A percentile compares a stretch with the other conserved stretches of the same genome.
Conservation (phyloP, 176 grass and related monocot species). For the Musa acuminata region DNA sequence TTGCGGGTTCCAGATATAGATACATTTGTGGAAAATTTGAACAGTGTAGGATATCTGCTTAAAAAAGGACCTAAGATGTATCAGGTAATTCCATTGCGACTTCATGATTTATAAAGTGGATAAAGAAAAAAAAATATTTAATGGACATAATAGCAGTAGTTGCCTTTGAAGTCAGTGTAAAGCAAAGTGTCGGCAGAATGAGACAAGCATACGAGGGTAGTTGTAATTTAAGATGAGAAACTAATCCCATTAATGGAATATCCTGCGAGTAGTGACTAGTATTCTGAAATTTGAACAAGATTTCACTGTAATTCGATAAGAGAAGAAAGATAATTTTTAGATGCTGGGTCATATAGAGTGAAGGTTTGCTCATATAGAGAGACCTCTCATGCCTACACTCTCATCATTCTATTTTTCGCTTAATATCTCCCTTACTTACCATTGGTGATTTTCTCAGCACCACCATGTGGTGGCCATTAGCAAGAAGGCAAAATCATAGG, state of each 20-base stretch:
- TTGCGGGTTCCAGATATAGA: slow-evolving; percentile 60
- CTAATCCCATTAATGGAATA: not conserved
- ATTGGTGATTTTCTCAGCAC: too few species aligned
- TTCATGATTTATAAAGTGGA: not conserved
- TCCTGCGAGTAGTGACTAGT: too few species aligned
- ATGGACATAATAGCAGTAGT: not conserved
- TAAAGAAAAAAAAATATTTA: not conserved
- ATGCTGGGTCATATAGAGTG: too few species aligned
- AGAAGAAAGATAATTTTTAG: too few species aligned
- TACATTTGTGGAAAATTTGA: slow-evolving; percentile 43
- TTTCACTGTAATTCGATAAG: too few species aligned
- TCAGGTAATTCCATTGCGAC: slow-evolving; percentile 38
- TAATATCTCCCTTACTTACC: too few species aligned
- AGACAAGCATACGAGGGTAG: not conserved
- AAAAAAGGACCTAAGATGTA: slow-evolving; percentile 48
- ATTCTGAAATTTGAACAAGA: too few species aligned
- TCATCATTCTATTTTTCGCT: too few species aligned
- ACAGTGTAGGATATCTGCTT: slow-evolving; percentile 37
- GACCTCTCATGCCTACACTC: too few species aligned
- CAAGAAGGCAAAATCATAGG: not conserved
- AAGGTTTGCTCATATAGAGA: too few species aligned
- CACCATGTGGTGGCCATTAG: not conserved
- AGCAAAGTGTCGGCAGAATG: too few species aligned
- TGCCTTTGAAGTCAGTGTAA: too few species aligned
- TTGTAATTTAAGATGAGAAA: not conserved